Evolutionary conservation across 768 basidiomycete species (phyloP), one percentile per base, ranked within the genome.

Genomic region (Amanita molliuscula): DNA sequence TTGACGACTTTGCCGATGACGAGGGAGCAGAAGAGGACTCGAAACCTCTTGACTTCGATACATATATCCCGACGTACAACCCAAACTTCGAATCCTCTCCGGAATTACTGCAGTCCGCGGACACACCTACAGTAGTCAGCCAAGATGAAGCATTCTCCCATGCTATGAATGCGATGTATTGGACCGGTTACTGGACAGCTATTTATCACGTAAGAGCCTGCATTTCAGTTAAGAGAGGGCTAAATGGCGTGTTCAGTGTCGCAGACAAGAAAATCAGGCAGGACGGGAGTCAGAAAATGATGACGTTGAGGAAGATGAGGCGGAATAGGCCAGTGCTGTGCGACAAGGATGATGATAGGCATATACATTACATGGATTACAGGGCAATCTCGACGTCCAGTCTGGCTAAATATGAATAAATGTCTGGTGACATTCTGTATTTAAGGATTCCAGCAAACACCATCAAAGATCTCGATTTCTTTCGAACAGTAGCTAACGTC

Each of bases 391-490:
- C 88, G 1, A 93, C 89, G 56, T 93, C 90, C 55, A 90, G 60
- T 51, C 88, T 72, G 10, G 88, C 87, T 48, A 95, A 71, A 63
- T 93, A 89, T 28, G 84, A 84, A 67, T 94, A 92, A 53, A 92
- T 83, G 61, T 95, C 90, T 18, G 86, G 81, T 28, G 86, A 86
- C 81, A 96, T 83, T 53, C 91, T 78, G 63, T 93, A 94, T 58
- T 88, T 85, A 49, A 94, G 69, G 54, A 89, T 83, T 21, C 87
- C 86, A 26, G 87, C 90, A 66, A 91, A 96, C 50, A 90, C 77
- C 77, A 93, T 90, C 50, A 95, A 61, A 5, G 88, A 83, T 49
- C 91, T 72, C 49, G 89, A 88, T 65, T 91, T 92, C 61, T 78
- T 86, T 53, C 88, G 73, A 23, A 92, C 66, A 15, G 77, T 68